phyloP scores from a whole-genome alignment of 257 asterid species.

The Solanum arcanum region DNA sequence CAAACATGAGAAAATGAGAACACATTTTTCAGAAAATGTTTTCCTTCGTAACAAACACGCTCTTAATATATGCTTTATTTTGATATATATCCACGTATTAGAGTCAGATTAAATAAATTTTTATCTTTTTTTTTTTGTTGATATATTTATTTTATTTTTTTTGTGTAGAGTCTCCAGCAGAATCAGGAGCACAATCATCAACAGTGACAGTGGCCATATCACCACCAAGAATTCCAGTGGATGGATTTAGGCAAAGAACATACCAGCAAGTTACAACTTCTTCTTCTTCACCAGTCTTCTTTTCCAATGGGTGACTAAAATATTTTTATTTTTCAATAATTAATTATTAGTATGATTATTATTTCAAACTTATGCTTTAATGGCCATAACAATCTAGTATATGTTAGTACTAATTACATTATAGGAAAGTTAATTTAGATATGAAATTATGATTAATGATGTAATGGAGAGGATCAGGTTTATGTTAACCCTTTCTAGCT shows the following conservation, averaged over 20 bases:
- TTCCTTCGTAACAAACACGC: too few species aligned
- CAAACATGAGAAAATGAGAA: too few species aligned
- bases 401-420: not conserved
- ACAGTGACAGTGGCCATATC: constrained; percentile 67
- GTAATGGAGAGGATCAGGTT: not conserved
- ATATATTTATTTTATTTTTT: too few species aligned
- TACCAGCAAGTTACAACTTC: constrained; percentile 24
- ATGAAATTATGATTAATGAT: not conserved
- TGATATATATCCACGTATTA: too few species aligned
- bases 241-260: constrained; percentile 44
- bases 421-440: not conserved
- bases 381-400: not conserved
- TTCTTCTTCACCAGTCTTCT: constrained; percentile 39
- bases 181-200: constrained; percentile 60
- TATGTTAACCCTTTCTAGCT: not conserved
- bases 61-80: too few species aligned
- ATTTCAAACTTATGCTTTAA: not conserved
- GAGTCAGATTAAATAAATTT: too few species aligned
- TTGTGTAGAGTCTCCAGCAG: constrained; percentile 62
- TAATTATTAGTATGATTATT: not conserved
- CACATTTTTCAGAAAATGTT: too few species aligned
- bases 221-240: constrained; percentile 72
- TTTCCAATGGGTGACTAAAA: constrained; percentile 27
- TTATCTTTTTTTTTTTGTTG: too few species aligned
- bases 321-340: not conserved